phyloP scores from a whole-genome alignment of 352 stramenopile genomes.

The Phytophthora fragariae region DNA sequence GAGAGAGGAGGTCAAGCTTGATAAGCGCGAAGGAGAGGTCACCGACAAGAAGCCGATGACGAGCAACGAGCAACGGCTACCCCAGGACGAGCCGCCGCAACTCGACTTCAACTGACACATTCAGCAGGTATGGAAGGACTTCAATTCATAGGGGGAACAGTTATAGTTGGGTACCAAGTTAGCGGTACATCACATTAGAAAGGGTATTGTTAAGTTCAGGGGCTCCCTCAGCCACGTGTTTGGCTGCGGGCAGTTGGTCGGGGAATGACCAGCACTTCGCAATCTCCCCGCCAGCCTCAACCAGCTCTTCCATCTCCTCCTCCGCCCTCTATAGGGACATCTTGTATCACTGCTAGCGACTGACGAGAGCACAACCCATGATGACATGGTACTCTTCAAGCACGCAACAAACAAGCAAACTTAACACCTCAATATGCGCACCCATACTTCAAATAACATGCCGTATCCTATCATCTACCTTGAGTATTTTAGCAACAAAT shows the following conservation, averaged over 20 bases:
- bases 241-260: neutral
- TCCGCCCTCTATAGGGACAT: neutral
- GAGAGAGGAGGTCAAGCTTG: neutral
- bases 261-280: neutral
- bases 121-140: neutral
- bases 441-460: too few relatives aligned
- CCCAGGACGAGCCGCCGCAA: neutral
- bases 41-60: neutral
- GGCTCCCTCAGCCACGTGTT: neutral
- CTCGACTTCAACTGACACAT: neutral
- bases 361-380: too few relatives aligned
- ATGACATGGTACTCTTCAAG: too few relatives aligned
- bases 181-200: neutral
- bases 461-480: too few relatives aligned
- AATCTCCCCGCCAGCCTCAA: neutral
- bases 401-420: too few relatives aligned
- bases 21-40: neutral
- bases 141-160: neutral
- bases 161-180: neutral
- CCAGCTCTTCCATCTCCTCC: neutral
- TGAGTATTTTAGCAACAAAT: too few relatives aligned
- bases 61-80: neutral
- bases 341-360: too few relatives aligned
- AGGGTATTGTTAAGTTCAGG: neutral
- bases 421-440: too few relatives aligned